Base-by-base conservation (phyloP, 2,329 filamentous ascomycete species). In the Colletotrichum sp. region DNA sequence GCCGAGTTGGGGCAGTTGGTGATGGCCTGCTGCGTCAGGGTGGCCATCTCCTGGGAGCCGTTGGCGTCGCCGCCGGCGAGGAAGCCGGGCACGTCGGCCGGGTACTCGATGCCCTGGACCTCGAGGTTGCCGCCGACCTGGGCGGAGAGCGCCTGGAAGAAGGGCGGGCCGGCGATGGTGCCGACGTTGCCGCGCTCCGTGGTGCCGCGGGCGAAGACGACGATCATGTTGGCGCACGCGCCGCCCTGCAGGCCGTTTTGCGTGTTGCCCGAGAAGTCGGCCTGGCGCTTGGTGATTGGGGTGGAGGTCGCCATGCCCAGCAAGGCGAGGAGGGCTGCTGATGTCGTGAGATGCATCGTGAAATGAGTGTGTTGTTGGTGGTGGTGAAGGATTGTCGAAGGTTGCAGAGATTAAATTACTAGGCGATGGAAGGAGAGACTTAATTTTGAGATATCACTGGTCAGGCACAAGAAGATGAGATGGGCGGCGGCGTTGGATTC, bases 181-280 rank as follows among this genome's bases (percentile, higher is more conserved):
- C 90, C 90, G 66, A 92, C 87, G 78, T 90, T 91, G 55, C 89
- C 89, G 2, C 77, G 44, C 81, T 91, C 89, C 8, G 86, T 87
- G 6, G 90, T 91, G 10, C 90, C 90, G 21, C 90, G 87, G n/a
- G 90, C 90, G 78, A 89, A 92, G 78, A 92, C 87, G 68, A 92
- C 81, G 9, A 89, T 91, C 76, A 89, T 85, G 36, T 84, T 80
- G 39, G 86, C 87, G 81, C 88, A 89, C 5, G 52, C 36, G 16
- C 76, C 77, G 18, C 68, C 67, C 26, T 64, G 66, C 26, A 78
- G 72, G 28, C 76, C 75, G 57, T 78, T 70, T 34, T 72, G 76
- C n/a, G 63, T 60, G 65, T 66, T 75, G 21, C n/a, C 59, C 13
- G 76, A 77, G 66, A 76, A 77, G 44, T 77, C 69, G 59, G 73